A percentile compares a stretch with the other conserved stretches of the same genome.
Evolutionary conservation across 2,329 filamentous ascomycete genomes (phyloP).

Genomic region (Aquanectria penicillioides): DNA sequence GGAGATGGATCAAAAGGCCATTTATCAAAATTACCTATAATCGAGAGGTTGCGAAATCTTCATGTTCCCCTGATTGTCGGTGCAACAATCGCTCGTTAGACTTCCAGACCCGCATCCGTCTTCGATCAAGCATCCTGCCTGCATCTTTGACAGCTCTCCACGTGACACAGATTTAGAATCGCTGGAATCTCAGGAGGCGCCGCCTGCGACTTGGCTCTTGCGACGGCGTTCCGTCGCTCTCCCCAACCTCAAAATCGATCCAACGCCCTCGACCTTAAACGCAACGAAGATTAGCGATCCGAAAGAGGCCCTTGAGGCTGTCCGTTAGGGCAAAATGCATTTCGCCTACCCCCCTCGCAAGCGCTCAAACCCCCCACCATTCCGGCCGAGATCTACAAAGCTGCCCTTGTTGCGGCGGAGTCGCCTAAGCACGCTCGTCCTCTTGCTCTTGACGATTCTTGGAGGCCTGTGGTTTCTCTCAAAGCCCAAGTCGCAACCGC

Average conservation of each 20-base stretch:
- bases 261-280: neutral
- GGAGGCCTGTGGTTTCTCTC: slow-evolving; percentile 70
- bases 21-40: slow-evolving; percentile 30
- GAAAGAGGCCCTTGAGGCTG: neutral
- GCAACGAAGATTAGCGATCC: slow-evolving; percentile 4
- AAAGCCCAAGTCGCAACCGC: slow-evolving; percentile 40
- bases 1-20: slow-evolving; percentile 35
- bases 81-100: slow-evolving; percentile 29
- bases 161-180: slow-evolving; percentile 22
- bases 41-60: slow-evolving; percentile 24
- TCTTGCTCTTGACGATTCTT: slow-evolving; percentile 65
- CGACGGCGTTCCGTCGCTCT: slow-evolving; percentile 11
- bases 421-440: slow-evolving; percentile 67
- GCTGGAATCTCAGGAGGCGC: slow-evolving; percentile 12
- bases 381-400: slow-evolving; percentile 68
- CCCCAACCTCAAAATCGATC: neutral
- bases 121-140: neutral
- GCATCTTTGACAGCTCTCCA: neutral
- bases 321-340: slow-evolving; percentile 71
- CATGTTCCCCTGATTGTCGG: neutral
- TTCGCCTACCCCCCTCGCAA: slow-evolving; percentile 90
- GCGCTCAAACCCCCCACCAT: slow-evolving; percentile 79
- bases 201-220: slow-evolving; percentile 9
- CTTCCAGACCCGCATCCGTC: neutral
- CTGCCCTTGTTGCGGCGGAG: slow-evolving; percentile 66